Percentiles rank a stretch among this genome's conserved stretches.
Conservation (phyloP, 495 filamentous ascomycete species). For the Glonium stellatum region DNA sequence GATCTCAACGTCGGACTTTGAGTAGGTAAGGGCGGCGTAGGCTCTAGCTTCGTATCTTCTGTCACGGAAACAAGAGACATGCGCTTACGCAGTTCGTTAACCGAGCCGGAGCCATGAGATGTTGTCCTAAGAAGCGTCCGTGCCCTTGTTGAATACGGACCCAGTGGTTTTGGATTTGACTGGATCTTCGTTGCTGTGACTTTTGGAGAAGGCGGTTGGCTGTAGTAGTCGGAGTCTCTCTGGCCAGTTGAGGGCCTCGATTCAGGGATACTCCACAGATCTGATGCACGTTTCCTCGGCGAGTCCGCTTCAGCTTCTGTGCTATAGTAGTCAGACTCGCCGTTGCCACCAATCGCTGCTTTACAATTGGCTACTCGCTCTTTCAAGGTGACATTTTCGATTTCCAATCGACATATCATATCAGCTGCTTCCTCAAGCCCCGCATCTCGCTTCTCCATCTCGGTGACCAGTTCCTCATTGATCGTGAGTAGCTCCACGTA, state of each 20-base stretch:
- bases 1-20: background rate
- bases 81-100: slow-evolving; percentile 19
- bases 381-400: slow-evolving; percentile 22
- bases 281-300: slow-evolving; percentile 1
- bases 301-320: background rate
- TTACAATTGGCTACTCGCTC: slow-evolving; percentile 10
- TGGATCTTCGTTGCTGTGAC: slow-evolving; percentile 13
- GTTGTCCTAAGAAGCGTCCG: slow-evolving; percentile 12
- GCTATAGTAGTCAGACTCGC: background rate
- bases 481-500: slow-evolving; percentile 35
- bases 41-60: background rate
- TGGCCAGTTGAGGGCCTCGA: slow-evolving; percentile 21
- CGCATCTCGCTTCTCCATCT: slow-evolving; percentile 69
- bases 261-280: slow-evolving; percentile 21
- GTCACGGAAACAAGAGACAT: slow-evolving; percentile 17
- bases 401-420: slow-evolving; percentile 70
- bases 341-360: background rate
- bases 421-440: slow-evolving; percentile 76
- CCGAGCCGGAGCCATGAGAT: slow-evolving; percentile 1
- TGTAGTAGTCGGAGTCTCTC: slow-evolving; percentile 27
- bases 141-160: slow-evolving; percentile 7
- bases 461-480: slow-evolving; percentile 61
- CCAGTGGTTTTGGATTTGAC: background rate
- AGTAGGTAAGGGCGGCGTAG: background rate
- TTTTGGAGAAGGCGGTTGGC: slow-evolving; percentile 23